phyloP scores from a whole-genome alignment of 2,329 filamentous ascomycete species.

The Fusarium phyllophilum region DNA sequence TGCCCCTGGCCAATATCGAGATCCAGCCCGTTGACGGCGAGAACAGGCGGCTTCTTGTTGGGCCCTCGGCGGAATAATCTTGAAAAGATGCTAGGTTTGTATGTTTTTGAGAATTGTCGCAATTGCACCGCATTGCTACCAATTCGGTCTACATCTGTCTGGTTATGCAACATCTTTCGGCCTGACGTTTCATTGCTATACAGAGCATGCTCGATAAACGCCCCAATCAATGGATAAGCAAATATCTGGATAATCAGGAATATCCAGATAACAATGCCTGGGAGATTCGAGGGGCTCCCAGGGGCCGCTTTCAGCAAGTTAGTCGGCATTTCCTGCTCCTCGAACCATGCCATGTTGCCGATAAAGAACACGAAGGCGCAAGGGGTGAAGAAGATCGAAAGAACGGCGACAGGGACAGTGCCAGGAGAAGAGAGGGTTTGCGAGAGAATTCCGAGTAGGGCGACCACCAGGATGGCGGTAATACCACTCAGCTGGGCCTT shows the following conservation, averaged over 20 bases:
- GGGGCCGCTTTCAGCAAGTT: slow-evolving; percentile 73
- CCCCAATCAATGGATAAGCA: slow-evolving; percentile 79
- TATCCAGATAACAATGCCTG: slow-evolving; percentile 81
- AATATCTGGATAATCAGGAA: slow-evolving; percentile 83
- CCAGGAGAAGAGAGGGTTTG: slow-evolving; percentile 74
- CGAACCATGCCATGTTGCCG: slow-evolving; percentile 79
- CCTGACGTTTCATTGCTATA: slow-evolving; percentile 78
- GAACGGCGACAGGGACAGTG: slow-evolving; percentile 72
- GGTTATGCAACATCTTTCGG: slow-evolving; percentile 60
- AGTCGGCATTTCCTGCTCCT: slow-evolving; percentile 68
- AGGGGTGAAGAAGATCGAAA: slow-evolving; percentile 83
- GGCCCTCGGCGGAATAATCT: slow-evolving; percentile 59
- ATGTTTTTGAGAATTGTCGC: slow-evolving; percentile 80
- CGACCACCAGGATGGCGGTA: slow-evolving; percentile 74
- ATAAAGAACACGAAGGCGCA: slow-evolving; percentile 89
- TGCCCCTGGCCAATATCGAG: slow-evolving; percentile 79
- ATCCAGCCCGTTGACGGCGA: slow-evolving; percentile 80
- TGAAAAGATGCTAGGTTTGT: slow-evolving; percentile 72
- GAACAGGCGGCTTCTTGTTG: slow-evolving; percentile 66
- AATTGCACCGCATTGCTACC: slow-evolving; percentile 72
- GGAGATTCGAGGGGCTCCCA: slow-evolving; percentile 71
- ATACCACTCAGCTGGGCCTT: slow-evolving; percentile 91
- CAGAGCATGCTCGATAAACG: slow-evolving; percentile 75
- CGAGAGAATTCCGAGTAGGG: slow-evolving; percentile 83
- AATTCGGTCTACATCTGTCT: slow-evolving; percentile 40